A percentile compares a stretch with the other conserved stretches of the same genome.
phyloP scores from a whole-genome alignment of 116 monocot species.

The Zostera marina region DNA sequence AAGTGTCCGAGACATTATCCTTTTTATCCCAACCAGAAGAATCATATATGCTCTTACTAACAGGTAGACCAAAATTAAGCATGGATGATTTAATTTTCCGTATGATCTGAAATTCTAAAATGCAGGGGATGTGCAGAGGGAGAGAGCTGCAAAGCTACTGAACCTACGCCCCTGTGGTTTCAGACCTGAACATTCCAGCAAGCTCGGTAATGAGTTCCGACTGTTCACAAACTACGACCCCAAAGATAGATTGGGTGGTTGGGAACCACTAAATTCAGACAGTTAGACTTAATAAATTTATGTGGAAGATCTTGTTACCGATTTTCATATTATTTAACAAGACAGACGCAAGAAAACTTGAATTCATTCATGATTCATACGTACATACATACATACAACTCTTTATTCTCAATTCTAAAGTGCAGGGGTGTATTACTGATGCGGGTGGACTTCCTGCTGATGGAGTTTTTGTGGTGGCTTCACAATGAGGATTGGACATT shows the following conservation, averaged over 20 bases:
- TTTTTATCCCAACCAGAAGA: slow-evolving; percentile 45
- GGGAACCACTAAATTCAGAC: slow-evolving; percentile 20
- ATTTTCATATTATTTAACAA: too few relatives aligned
- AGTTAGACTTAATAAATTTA: neutral
- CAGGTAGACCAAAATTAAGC: slow-evolving; percentile 25
- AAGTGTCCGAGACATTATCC: slow-evolving; percentile 61
- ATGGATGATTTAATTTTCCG: neutral
- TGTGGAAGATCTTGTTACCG: too few relatives aligned
- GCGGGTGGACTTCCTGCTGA: neutral
- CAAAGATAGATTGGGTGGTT: slow-evolving; percentile 48
- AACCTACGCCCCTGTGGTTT: slow-evolving; percentile 64
- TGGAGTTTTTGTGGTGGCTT: slow-evolving; percentile 18
- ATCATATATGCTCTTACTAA: slow-evolving; percentile 47
- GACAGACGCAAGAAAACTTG: too few relatives aligned
- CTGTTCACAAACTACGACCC: slow-evolving; percentile 83
- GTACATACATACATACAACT: too few relatives aligned
- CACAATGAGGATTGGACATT: slow-evolving; percentile 65
- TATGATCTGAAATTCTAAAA: neutral
- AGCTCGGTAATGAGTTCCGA: slow-evolving; percentile 89
- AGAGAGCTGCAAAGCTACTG: slow-evolving; percentile 64
- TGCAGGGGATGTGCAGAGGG: slow-evolving; percentile 77
- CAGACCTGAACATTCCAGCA: slow-evolving; percentile 76
- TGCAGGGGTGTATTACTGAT: too few relatives aligned
- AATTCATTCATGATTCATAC: too few relatives aligned
- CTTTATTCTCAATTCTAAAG: too few relatives aligned